phyloP scores from a whole-genome alignment of 352 stramenopile genomes.

The Pythium chondricola region DNA sequence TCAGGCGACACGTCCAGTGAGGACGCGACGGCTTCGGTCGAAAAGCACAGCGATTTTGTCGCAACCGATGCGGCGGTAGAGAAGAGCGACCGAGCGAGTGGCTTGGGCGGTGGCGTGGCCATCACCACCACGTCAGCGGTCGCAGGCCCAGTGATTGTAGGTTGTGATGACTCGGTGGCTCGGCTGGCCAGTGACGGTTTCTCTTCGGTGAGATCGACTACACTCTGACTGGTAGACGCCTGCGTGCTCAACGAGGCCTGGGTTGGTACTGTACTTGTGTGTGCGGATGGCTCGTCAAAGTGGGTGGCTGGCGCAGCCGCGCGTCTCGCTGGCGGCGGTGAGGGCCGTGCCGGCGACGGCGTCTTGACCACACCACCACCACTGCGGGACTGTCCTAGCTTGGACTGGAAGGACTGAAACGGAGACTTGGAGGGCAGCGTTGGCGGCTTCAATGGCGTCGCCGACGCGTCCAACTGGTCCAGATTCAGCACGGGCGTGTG shows the following conservation, averaged over 20 bases:
- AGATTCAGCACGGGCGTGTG: conserved; percentile 29
- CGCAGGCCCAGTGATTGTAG: neutral
- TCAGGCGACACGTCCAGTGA: conserved; percentile 73
- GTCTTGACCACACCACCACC: conserved; percentile 9
- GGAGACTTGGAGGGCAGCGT: conserved; percentile 51
- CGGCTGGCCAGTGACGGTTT: conserved; percentile 4
- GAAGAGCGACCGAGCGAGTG: conserved; percentile 45
- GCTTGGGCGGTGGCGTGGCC: conserved; percentile 26
- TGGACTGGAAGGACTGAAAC: conserved; percentile 79
- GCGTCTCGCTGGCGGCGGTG: conserved; percentile 4
- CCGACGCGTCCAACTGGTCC: conserved; percentile 6
- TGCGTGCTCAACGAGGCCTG: neutral
- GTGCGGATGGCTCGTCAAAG: neutral
- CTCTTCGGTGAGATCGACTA: conserved; percentile 16
- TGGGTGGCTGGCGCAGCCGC: conserved; percentile 5
- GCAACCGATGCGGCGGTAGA: conserved; percentile 29
- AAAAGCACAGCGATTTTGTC: conserved; percentile 77
- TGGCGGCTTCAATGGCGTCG: conserved; percentile 14
- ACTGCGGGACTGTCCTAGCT: conserved; percentile 26
- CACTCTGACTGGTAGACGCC: neutral
- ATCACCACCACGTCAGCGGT: neutral
- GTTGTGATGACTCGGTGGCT: neutral
- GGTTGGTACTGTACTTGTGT: neutral
- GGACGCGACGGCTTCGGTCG: conserved; percentile 62
- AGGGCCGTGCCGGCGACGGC: conserved; percentile 8